Evolutionary conservation across 306 rosid species (phyloP), one percentile per base, ranked within the genome.

Genomic region (Chamaecrista fasciculata): DNA sequence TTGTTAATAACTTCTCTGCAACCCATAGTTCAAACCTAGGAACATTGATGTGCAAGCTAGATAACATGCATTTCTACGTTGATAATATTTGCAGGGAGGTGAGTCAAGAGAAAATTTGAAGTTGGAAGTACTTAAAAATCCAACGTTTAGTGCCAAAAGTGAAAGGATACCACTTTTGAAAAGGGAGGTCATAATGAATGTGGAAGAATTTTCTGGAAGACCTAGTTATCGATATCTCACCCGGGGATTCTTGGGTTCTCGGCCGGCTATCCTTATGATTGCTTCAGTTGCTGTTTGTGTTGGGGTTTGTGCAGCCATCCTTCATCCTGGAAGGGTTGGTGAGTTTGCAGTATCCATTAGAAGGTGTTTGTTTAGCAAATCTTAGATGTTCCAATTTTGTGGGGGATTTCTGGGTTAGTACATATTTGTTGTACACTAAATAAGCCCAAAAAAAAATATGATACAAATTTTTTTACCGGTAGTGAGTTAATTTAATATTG

Each of bases 321-420:
- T 89, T 69, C 99, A 95, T 82, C 92, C 83, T 53, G 93, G 82
- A 76, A 78, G 78, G 84, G 95, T 89, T 36, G 76, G 85, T 36
- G 83, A 91, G 64, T 81, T 95, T 5, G 93, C 97, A 3, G 83
- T 87, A 51, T 72, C 97, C 6, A 83, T 95, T 21, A 88, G 97
- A 72, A 78, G 96, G 82, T 89, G 99, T 75, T 70, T 95, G 85
- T 82, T 89, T 20, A 79, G 79, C 77, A 25, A 58, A 33, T 81
- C 11, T 4, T 70, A 69, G 59, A 8, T 52, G 37, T 57, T 28
- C 76, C 53, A 64, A 29, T 51, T 71, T 39, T 72, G 60, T n/a
- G 1, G 7, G 29, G 50, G 37, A 21, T 34, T 44, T 43, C 25
- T 44, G 68, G 67, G 58, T 46, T 56, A 64, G 85, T 78, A 84